These are phyloP conservation scores for Blastomyces emzantsi DNA, from an alignment of 2,329 filamentous ascomycete species.

Conservation along the genomic window DNA sequence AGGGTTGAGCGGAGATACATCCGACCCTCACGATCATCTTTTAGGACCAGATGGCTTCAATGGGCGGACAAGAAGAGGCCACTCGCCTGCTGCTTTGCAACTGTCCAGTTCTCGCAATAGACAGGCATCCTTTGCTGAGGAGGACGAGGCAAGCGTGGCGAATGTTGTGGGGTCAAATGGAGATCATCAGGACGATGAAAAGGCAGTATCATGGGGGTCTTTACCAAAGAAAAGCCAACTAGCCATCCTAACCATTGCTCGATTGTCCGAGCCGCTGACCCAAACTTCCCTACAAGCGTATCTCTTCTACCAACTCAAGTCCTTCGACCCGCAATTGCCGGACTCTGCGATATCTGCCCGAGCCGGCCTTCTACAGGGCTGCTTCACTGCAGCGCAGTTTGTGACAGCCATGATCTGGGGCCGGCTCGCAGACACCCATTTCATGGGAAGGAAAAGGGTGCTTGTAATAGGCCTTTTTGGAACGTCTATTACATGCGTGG, in stretches of 20 bases:
- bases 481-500: constrained; percentile 55
- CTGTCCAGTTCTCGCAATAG: constrained; percentile 5
- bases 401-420: constrained; percentile 78
- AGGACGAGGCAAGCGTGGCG: constrained; percentile 18
- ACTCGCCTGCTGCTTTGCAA: neutral
- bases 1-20: neutral
- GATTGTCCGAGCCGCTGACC: constrained; percentile 72
- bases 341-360: constrained; percentile 63
- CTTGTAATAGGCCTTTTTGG: constrained; percentile 68
- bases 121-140: constrained; percentile 20
- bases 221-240: constrained; percentile 71
- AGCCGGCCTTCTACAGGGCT: constrained; percentile 66
- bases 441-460: constrained; percentile 65
- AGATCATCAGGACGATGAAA: constrained; percentile 22
- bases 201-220: constrained; percentile 58
- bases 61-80: neutral
- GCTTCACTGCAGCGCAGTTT: constrained; percentile 75
- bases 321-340: constrained; percentile 53
- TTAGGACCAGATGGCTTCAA: neutral
- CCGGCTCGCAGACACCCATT: constrained; percentile 54
- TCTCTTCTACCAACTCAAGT: constrained; percentile 82
- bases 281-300: constrained; percentile 71
- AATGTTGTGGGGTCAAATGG: constrained; percentile 10
- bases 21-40: neutral
- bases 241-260: constrained; percentile 64